Conservation (phyloP, 768 basidiomycete species). For the Cystobasidium onofrii region DNA sequence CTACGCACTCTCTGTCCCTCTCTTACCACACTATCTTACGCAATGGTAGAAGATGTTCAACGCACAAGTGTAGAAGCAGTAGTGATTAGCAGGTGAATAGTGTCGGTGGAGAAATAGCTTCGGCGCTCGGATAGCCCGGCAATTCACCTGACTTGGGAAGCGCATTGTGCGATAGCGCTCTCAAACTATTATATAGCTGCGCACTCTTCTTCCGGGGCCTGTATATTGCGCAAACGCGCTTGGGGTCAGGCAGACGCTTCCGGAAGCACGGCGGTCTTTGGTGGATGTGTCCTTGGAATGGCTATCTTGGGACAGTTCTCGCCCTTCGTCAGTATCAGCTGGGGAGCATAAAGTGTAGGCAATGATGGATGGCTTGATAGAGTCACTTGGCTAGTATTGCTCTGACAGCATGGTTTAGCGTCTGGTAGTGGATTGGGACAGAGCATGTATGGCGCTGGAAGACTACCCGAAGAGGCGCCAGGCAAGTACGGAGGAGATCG, state of each 20-base stretch:
- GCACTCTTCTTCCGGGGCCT: slow-evolving; percentile 89
- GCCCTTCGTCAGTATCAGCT: slow-evolving; percentile 78
- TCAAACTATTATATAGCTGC: slow-evolving; percentile 82
- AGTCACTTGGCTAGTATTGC: slow-evolving; percentile 76
- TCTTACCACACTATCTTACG: too few species aligned
- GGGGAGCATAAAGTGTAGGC: slow-evolving; percentile 57
- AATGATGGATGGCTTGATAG: slow-evolving; percentile 65
- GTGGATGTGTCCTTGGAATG: slow-evolving; percentile 70
- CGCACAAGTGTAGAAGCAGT: too few species aligned
- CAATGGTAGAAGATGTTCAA: too few species aligned
- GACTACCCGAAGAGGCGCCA: slow-evolving; percentile 10
- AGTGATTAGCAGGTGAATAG: too few species aligned
- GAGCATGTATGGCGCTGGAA: slow-evolving; percentile 34
- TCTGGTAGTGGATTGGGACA: slow-evolving; percentile 41
- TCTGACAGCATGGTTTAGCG: slow-evolving; percentile 67
- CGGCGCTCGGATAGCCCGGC: too few species aligned
- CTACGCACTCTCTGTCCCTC: too few species aligned
- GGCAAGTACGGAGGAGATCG: slow-evolving; percentile 1
- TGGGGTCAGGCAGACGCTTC: slow-evolving; percentile 68
- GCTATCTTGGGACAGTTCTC: slow-evolving; percentile 74
- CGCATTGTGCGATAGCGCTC: slow-evolving; percentile 90
- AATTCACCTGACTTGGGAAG: slow-evolving; percentile 70
- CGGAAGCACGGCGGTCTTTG: slow-evolving; percentile 91
- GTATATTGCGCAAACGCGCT: slow-evolving; percentile 77
- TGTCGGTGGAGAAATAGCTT: too few species aligned